phyloP scores from a whole-genome alignment of 1,139 yeast species.

The Magnusiomyces tetraspermus region DNA sequence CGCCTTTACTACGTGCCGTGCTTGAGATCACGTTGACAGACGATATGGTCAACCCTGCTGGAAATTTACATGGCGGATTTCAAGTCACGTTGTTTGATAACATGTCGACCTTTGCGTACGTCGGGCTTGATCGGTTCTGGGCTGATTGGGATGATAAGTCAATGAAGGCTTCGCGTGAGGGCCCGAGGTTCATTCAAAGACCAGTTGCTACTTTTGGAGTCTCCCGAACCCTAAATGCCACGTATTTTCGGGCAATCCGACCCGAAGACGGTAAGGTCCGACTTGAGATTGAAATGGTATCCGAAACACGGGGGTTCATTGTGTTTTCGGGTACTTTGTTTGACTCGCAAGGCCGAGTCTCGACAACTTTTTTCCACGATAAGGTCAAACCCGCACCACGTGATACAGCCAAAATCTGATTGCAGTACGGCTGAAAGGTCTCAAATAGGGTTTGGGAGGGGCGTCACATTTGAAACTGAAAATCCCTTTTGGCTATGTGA shows the following conservation, averaged over 20 bases:
- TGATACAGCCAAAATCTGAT: no score
- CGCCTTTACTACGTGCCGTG: neutral
- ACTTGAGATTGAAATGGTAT: neutral
- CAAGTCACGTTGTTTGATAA: neutral
- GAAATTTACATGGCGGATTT: slow-evolving; percentile 1
- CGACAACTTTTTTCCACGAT: neutral
- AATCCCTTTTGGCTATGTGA: no score
- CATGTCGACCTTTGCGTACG: neutral
- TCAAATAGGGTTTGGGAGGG: no score
- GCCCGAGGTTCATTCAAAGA: neutral
- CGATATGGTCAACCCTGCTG: slow-evolving; percentile 1
- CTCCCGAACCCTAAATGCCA: neutral
- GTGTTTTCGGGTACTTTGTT: neutral
- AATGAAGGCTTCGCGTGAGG: neutral
- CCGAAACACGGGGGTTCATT: neutral
- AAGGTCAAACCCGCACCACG: slow-evolving; percentile 1
- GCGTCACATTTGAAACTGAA: no score
- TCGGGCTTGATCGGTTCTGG: slow-evolving; percentile 1
- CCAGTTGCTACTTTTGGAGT: neutral
- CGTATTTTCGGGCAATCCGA: neutral
- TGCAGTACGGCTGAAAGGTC: no score
- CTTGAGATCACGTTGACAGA: neutral
- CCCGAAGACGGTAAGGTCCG: neutral
- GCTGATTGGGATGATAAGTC: neutral
- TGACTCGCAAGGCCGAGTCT: neutral